Evolutionary conservation across 2,329 filamentous ascomycete genomes (phyloP).

Genomic region (Trichoderma koningii): DNA sequence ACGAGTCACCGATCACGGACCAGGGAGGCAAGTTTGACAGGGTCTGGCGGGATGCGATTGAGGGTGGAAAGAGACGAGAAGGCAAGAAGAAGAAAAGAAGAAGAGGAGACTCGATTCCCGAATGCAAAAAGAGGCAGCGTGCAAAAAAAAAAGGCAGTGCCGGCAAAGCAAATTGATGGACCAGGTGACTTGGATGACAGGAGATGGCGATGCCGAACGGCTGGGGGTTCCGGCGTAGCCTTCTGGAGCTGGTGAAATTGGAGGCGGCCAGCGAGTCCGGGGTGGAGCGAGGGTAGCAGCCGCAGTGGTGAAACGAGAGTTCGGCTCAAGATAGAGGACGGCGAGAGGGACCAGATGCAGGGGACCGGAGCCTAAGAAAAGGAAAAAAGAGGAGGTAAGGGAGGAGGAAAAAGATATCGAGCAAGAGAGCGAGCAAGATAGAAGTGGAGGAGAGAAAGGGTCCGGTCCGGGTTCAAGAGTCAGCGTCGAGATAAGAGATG

Average conservation of each 20-base stretch:
- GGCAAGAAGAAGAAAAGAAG: not conserved
- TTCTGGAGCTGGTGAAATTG: conserved; percentile 22
- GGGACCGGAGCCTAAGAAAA: not conserved
- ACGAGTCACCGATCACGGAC: not conserved
- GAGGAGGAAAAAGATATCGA: not conserved
- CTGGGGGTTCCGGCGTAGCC: conserved; percentile 21
- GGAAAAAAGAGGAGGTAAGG: not conserved
- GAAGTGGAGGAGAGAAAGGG: conserved; percentile 23
- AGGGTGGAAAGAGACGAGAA: not conserved
- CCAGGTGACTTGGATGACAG: conserved; percentile 25
- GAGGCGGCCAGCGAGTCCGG: conserved; percentile 18
- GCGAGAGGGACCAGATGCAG: conserved; percentile 15
- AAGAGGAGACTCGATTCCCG: not conserved
- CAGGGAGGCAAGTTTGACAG: not conserved
- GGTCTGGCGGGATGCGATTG: conserved; percentile 8
- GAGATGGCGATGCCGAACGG: conserved; percentile 25
- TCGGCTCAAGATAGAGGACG: conserved; percentile 20
- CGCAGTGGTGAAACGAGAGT: conserved; percentile 27
- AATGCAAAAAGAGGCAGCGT: too few species aligned
- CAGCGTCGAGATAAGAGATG: not conserved
- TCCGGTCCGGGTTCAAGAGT: not conserved
- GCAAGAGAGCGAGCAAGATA: not conserved
- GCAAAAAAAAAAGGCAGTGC: not conserved
- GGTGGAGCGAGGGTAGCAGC: conserved; percentile 26
- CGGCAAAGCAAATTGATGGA: conserved; percentile 23